These are phyloP conservation scores for Phytophthora macrochlamydospora DNA, from an alignment of 352 stramenopile genomes.

Conservation along the genomic window DNA sequence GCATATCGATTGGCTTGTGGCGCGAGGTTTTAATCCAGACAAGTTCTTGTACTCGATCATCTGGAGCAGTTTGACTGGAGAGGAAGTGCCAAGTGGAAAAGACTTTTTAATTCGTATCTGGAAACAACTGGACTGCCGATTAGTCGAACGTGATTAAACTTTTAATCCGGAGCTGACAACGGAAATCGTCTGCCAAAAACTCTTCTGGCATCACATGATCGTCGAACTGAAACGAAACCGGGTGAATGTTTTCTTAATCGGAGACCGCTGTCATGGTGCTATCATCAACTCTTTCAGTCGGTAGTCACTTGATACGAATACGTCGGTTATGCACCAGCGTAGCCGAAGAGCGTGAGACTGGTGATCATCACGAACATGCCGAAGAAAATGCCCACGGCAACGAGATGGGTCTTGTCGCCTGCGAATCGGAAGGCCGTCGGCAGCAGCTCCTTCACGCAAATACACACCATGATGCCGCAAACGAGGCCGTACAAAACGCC, in stretches of 20 bases:
- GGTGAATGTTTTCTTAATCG: too few species aligned
- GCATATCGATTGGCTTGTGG: constrained; percentile 13
- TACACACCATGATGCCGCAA: constrained; percentile 95
- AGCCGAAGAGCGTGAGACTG: constrained; percentile 88
- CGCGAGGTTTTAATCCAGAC: not conserved
- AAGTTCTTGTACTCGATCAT: not conserved
- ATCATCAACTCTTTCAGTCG: too few species aligned
- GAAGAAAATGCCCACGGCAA: constrained; percentile 76
- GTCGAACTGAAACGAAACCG: too few species aligned
- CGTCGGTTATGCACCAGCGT: constrained; percentile 44
- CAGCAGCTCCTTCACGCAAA: constrained; percentile 89
- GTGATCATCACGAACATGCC: constrained; percentile 90
- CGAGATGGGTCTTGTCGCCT: constrained; percentile 70
- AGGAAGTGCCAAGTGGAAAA: not conserved
- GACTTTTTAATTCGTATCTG: too few species aligned
- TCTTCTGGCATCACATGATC: too few species aligned
- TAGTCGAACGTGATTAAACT: too few species aligned
- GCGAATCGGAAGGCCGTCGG: constrained; percentile 91
- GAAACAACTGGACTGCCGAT: too few species aligned
- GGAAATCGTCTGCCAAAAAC: too few species aligned
- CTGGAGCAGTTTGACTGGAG: not conserved
- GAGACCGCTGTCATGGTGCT: too few species aligned
- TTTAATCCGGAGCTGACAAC: too few species aligned
- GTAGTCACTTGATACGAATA: not conserved
- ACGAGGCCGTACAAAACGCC: constrained; percentile 92